phyloP scores from a whole-genome alignment of 345 rosid species.

The Microthlaspi erraticum region DNA sequence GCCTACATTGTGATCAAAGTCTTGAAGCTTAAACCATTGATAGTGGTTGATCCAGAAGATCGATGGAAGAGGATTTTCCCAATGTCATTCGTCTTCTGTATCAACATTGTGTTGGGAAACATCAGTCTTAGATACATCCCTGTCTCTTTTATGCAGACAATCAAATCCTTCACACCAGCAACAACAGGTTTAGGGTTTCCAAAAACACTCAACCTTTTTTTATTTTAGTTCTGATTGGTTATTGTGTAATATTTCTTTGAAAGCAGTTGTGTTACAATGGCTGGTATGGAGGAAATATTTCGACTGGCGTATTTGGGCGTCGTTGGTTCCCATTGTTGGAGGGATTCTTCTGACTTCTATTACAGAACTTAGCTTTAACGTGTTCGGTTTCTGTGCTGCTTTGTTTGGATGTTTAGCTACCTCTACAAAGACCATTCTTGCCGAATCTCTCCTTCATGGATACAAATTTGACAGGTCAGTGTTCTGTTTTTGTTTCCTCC shows the following conservation, averaged over 20 bases:
- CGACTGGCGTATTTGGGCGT: slow-evolving; percentile 93
- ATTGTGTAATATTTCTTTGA: slow-evolving; percentile 4
- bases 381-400: slow-evolving; percentile 92
- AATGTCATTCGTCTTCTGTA: slow-evolving; percentile 95
- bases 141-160: slow-evolving; percentile 99
- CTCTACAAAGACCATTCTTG: slow-evolving; percentile 94
- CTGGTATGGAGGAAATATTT: slow-evolving; percentile 89
- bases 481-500: too few relatives aligned
- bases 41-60: slow-evolving; percentile 88
- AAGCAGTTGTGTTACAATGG: slow-evolving; percentile 90
- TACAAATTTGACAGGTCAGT: slow-evolving; percentile 92
- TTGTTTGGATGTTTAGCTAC: slow-evolving; percentile 95
- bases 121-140: slow-evolving; percentile 96
- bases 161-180: slow-evolving; percentile 98
- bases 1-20: slow-evolving; percentile 90
- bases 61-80: slow-evolving; percentile 96
- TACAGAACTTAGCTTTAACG: slow-evolving; percentile 92
- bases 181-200: slow-evolving; percentile 78
- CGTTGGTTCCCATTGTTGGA: slow-evolving; percentile 88
- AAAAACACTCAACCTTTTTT: too few relatives aligned
- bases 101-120: slow-evolving; percentile 95
- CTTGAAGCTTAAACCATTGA: slow-evolving; percentile 90
- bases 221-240: slow-evolving; percentile 9
- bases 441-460: slow-evolving; percentile 88
- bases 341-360: slow-evolving; percentile 92